These are phyloP conservation scores for Elaeis guineensis DNA, from an alignment of 176 grass and related monocot genomes.

Conservation along the genomic window DNA sequence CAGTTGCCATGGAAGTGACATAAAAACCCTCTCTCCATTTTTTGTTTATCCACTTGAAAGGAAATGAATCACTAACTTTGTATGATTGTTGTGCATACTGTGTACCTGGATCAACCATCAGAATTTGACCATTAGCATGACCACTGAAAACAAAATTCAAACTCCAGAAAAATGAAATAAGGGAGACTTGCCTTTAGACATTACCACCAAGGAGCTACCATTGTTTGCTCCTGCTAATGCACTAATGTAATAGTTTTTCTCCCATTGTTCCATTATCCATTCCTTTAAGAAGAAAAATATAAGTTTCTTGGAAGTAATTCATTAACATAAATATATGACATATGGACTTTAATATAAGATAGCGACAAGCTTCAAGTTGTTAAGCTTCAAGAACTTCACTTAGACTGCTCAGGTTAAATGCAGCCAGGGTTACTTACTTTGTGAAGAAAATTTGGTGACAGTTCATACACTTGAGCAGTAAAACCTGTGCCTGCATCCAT, in stretches of 20 bases:
- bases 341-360: no score
- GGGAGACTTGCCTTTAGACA: conserved; percentile 4
- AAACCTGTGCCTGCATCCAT: conserved; percentile 99
- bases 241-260: conserved; percentile 5
- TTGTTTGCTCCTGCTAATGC: conserved; percentile 1
- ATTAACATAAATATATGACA: no score
- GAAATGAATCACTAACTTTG: conserved; percentile 93
- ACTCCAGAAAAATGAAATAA: no score
- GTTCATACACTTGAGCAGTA: conserved; percentile 84
- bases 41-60: conserved; percentile 99
- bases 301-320: no score
- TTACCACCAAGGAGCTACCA: conserved; percentile 6
- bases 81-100: conserved; percentile 85
- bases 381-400: no score
- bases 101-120: conserved; percentile 40
- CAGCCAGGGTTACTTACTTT: conserved; percentile 49
- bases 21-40: conserved; percentile 94
- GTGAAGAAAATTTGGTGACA: conserved; percentile 88
- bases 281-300: not conserved
- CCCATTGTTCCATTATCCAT: conserved; percentile 6
- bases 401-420: no score
- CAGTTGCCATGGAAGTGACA: conserved; percentile 96
- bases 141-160: no score
- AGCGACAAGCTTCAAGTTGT: no score
- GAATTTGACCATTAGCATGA: no score